phyloP scores from a whole-genome alignment of 2,329 filamentous ascomycete species.

The Hymenoscyphus repandus region DNA sequence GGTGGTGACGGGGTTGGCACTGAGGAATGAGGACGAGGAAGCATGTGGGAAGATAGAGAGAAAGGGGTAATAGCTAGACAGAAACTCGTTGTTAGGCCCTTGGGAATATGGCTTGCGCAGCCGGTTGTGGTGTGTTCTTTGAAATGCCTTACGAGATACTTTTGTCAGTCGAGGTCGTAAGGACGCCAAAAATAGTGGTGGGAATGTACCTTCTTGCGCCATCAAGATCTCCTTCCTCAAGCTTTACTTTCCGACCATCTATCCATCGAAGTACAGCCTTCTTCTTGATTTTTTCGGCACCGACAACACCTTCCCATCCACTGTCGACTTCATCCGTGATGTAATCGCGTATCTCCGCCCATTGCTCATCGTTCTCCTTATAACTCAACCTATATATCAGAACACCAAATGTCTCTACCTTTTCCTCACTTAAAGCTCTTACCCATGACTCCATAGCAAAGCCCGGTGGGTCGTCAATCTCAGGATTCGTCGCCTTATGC shows the following conservation, averaged over 20 bases:
- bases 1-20: neutral
- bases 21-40: neutral
- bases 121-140: constrained; percentile 4
- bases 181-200: neutral
- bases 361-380: constrained; percentile 14
- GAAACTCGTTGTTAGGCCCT: constrained; percentile 9
- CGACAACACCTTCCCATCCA: constrained; percentile 16
- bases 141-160: constrained; percentile 18
- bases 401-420: constrained; percentile 16
- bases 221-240: constrained; percentile 19
- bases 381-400: constrained; percentile 20
- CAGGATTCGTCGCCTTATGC: constrained; percentile 11
- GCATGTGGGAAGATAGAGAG: constrained; percentile 11
- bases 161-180: neutral
- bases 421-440: constrained; percentile 4
- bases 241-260: constrained; percentile 15
- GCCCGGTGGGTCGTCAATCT: constrained; percentile 13
- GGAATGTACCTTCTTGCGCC: constrained; percentile 16
- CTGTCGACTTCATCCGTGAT: constrained; percentile 13
- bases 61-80: constrained; percentile 17
- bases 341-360: constrained; percentile 7
- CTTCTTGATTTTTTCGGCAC: constrained; percentile 7
- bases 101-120: constrained; percentile 5
- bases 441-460: constrained; percentile 16
- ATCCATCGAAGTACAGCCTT: constrained; percentile 22